Base-by-base conservation (phyloP, 2,329 filamentous ascomycete species). In the Helminthosporium solani region DNA sequence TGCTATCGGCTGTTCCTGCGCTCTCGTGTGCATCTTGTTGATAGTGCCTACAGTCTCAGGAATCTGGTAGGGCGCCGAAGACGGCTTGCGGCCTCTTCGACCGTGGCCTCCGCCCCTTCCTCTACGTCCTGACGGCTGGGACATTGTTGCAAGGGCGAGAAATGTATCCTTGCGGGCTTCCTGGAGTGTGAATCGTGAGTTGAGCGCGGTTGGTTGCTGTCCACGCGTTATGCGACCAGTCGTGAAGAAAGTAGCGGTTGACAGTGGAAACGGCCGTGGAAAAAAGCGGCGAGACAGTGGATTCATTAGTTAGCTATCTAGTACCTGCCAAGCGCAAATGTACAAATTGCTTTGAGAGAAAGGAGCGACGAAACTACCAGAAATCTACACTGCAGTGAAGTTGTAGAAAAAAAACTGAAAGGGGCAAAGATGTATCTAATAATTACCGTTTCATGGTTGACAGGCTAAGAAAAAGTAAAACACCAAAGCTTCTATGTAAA, bases 21-120 rank as follows among this genome's bases (percentile, higher is more conserved):
- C 52, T 49, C 53, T 60, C 31, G 57, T 53, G 40, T 60, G 54
- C 52, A 61, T 61, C 33, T 39, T 51, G 27, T 36, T 53, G 40
- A 35, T 21, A 15, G 37, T 20, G 31, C 19, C 40, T 15, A 30
- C 36, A n/a, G 12, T 31, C 27, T 40, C 23, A 16, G 37, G 36
- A 14, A 46, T 40, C 9, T 21, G 31, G 35, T 50, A 46, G 2
- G 47, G 47, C 23, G 28, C 31, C 12, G 36, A 35, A 4, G 31
- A 37, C 16, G 47, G 47, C 33, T 49, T 49, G 30, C 46, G 42
- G 25, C 47, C 47, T n/a, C 42, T 36, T 5, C 42, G 38, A 12
- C 33, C 27, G 14, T 20, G 21, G 15, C 28, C 39, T 40, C 41
- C 37, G 15, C 33, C 47, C 27, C 42, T 35, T 27, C 40, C 47